Conservation (phyloP, 208 protist species). For the Leishmania major region DNA sequence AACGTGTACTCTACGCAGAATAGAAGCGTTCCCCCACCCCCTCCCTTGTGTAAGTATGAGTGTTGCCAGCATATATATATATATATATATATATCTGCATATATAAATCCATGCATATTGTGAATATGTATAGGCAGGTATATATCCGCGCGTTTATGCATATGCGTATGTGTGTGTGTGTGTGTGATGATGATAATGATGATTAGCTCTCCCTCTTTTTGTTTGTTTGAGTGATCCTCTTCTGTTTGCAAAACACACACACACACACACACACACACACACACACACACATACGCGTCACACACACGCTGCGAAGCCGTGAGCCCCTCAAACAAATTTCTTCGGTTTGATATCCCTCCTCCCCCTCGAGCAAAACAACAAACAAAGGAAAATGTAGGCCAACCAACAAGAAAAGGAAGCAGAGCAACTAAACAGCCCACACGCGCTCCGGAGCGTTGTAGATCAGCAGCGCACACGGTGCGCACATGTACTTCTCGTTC, state of each 20-base stretch:
- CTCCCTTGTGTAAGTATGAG: too few relatives aligned
- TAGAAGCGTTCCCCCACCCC: neutral
- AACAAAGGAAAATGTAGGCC: neutral
- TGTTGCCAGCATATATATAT: too few relatives aligned
- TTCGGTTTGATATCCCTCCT: neutral
- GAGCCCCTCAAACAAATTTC: too few relatives aligned
- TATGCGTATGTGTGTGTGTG: neutral
- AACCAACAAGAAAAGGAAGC: neutral
- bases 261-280: neutral
- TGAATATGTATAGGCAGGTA: too few relatives aligned
- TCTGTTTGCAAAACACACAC: neutral
- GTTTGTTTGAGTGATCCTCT: neutral
- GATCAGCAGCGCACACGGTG: neutral
- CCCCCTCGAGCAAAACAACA: too few relatives aligned
- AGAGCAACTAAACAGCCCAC: too few relatives aligned
- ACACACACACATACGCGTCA: neutral
- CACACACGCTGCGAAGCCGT: neutral
- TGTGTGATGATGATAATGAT: neutral
- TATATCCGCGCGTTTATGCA: too few relatives aligned
- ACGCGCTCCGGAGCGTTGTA: neutral
- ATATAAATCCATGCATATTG: too few relatives aligned
- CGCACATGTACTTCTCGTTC: neutral
- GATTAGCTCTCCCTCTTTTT: neutral
- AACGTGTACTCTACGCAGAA: too few relatives aligned
- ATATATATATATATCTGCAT: too few relatives aligned